phyloP scores from a whole-genome alignment of 2,329 filamentous ascomycete genomes.

The Ophiostoma australiae region DNA sequence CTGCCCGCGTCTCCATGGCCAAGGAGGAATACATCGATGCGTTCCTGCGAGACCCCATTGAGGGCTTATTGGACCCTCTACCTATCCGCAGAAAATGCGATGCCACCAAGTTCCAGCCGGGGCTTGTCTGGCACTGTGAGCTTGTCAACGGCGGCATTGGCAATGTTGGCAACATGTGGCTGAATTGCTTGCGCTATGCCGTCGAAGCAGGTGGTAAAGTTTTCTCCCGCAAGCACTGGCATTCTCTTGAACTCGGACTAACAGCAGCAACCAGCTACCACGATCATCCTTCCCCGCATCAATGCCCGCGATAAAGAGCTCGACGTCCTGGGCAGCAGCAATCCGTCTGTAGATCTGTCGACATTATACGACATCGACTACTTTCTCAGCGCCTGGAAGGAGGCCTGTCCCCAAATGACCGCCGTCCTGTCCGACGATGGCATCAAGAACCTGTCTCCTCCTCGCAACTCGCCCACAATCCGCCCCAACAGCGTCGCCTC shows the following conservation, averaged over 20 bases:
- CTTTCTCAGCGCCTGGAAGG: conserved; percentile 25
- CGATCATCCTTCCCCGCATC: conserved; percentile 27
- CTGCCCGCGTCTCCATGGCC: conserved; percentile 14
- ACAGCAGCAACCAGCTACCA: conserved; percentile 25
- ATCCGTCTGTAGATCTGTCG: conserved; percentile 22
- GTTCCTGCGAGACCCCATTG: conserved; percentile 26
- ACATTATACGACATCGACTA: conserved; percentile 24
- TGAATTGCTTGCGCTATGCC: conserved; percentile 38
- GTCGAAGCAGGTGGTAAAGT: conserved; percentile 31
- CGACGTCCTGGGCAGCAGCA: conserved; percentile 22
- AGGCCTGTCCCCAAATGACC: conserved; percentile 26
- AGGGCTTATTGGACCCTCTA: conserved; percentile 26
- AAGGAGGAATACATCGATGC: conserved; percentile 27
- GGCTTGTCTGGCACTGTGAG: conserved; percentile 37
- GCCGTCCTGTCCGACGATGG: conserved; percentile 24
- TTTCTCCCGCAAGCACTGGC: not conserved
- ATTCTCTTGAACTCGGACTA: not conserved
- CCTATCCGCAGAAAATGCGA: conserved; percentile 31
- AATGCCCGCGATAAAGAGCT: conserved; percentile 28
- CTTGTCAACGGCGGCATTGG: conserved; percentile 37
- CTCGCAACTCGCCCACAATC: conserved; percentile 9
- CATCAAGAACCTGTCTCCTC: conserved; percentile 21
- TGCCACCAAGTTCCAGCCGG: conserved; percentile 33
- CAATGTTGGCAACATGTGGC: conserved; percentile 36
- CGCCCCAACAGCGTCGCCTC: conserved; percentile 15